These are phyloP conservation scores for Ophiobolus disseminans DNA, from an alignment of 2,329 filamentous ascomycete species.

Conservation along the genomic window DNA sequence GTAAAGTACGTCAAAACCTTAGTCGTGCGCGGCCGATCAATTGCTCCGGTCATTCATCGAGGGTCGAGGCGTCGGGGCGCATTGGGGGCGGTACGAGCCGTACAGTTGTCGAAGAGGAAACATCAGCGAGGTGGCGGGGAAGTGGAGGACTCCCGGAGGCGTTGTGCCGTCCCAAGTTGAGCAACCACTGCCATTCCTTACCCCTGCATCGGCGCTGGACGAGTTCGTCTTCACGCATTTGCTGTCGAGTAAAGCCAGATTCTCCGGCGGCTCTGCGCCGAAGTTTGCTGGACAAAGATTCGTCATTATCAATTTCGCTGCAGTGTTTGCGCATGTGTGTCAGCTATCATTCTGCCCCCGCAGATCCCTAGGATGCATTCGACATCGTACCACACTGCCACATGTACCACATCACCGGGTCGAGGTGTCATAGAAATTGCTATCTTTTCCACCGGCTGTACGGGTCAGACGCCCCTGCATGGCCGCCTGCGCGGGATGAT, in stretches of 20 bases:
- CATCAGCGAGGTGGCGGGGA: constrained; percentile 31
- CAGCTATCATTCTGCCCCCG: constrained; percentile 16
- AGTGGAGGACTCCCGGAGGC: constrained; percentile 24
- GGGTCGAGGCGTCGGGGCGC: constrained; percentile 14
- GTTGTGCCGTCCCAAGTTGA: constrained; percentile 19
- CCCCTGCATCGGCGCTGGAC: constrained; percentile 35
- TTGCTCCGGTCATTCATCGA: constrained; percentile 9
- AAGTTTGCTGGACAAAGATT: constrained; percentile 17
- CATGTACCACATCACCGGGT: constrained; percentile 31
- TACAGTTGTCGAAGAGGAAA: constrained; percentile 11
- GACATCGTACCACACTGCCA: constrained; percentile 30
- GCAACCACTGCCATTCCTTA: constrained; percentile 15
- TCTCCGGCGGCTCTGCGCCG: constrained; percentile 33
- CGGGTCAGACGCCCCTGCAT: constrained; percentile 24
- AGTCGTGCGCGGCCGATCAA: constrained; percentile 12
- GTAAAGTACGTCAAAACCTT: no score
- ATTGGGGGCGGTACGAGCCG: constrained; percentile 42
- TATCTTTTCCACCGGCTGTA: constrained; percentile 29
- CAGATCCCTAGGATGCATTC: constrained; percentile 20
- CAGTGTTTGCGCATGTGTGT: constrained; percentile 16
- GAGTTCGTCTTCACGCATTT: constrained; percentile 10
- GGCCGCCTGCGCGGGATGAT: constrained; percentile 31
- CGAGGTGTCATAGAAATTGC: constrained; percentile 34
- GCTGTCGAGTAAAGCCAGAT: constrained; percentile 11
- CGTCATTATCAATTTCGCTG: constrained; percentile 10